Percentiles rank a stretch among this genome's conserved stretches.
These are phyloP conservation scores for Pontederia paniculata DNA, from an alignment of 176 grass and related monocot species.

Conservation along the genomic window DNA sequence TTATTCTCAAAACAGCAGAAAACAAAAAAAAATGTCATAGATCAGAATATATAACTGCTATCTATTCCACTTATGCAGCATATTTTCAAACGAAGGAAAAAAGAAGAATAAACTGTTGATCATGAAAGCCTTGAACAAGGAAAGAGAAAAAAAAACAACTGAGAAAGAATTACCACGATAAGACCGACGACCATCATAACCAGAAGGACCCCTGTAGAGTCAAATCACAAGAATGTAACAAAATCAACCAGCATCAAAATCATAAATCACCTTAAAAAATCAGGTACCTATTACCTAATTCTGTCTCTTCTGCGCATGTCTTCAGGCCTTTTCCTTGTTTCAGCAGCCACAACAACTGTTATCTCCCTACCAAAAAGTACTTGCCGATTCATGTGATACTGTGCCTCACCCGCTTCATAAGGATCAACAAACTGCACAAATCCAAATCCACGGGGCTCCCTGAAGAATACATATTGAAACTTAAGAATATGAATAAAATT, in stretches of 20 bases:
- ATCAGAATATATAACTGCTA: no score
- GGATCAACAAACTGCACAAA: conserved; percentile 92
- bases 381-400: conserved; percentile 97
- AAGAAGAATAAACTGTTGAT: no score
- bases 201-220: no score
- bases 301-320: conserved; percentile 69
- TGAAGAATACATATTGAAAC: conserved; percentile 22
- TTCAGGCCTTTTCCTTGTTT: conserved; percentile 83
- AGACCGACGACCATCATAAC: no score
- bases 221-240: no score
- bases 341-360: conserved; percentile 92
- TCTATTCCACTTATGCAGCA: no score
- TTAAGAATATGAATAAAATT: conserved; percentile 7
- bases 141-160: no score
- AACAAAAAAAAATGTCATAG: no score
- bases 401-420: conserved; percentile 86
- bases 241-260: conserved; percentile 11
- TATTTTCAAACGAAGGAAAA: no score
- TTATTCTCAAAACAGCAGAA: no score
- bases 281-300: conserved; percentile 29
- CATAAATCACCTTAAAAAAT: conserved; percentile 3
- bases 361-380: conserved; percentile 78
- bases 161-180: no score
- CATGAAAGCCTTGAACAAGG: no score
- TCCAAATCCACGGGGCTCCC: conserved; percentile 82